A percentile compares a stretch with the other conserved stretches of the same genome.
Conservation (phyloP, 2,329 filamentous ascomycete species). For the Ophiostoma fasciatum region DNA sequence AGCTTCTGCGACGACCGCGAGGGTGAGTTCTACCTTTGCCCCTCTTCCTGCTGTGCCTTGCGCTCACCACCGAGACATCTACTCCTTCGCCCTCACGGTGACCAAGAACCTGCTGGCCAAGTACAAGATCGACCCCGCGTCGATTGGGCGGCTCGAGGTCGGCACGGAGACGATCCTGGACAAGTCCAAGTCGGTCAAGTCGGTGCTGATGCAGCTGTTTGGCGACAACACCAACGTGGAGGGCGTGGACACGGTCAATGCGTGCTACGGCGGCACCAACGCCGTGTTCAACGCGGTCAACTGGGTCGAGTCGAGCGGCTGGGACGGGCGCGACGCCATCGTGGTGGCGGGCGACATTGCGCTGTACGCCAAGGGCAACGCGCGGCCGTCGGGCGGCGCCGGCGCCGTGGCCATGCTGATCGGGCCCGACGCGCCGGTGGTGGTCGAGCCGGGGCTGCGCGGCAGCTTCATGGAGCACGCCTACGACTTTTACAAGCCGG, state of each 20-base stretch:
- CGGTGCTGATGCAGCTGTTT: slow-evolving; percentile 76
- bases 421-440: slow-evolving; percentile 63
- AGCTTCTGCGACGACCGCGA: slow-evolving; percentile 83
- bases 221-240: slow-evolving; percentile 73
- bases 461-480: slow-evolving; percentile 71
- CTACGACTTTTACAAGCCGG: slow-evolving; percentile 86
- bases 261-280: slow-evolving; percentile 78
- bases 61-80: slow-evolving; percentile 50
- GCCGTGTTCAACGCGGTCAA: slow-evolving; percentile 71
- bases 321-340: slow-evolving; percentile 71
- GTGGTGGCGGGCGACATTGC: slow-evolving; percentile 74
- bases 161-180: slow-evolving; percentile 76
- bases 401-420: slow-evolving; percentile 67
- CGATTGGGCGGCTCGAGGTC: slow-evolving; percentile 68
- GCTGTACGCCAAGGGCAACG: slow-evolving; percentile 70
- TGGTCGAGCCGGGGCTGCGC: slow-evolving; percentile 63
- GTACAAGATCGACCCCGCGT: slow-evolving; percentile 67
- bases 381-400: slow-evolving; percentile 67
- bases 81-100: slow-evolving; percentile 69
- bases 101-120: slow-evolving; percentile 66
- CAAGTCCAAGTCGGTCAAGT: slow-evolving; percentile 87
- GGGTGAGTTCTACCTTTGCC: slow-evolving; percentile 35
- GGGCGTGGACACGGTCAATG: slow-evolving; percentile 71
- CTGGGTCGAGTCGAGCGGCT: slow-evolving; percentile 76
- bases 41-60: background rate